Evolutionary conservation across 208 protist species (phyloP).

Genomic region (Trichomonas tenax): DNA sequence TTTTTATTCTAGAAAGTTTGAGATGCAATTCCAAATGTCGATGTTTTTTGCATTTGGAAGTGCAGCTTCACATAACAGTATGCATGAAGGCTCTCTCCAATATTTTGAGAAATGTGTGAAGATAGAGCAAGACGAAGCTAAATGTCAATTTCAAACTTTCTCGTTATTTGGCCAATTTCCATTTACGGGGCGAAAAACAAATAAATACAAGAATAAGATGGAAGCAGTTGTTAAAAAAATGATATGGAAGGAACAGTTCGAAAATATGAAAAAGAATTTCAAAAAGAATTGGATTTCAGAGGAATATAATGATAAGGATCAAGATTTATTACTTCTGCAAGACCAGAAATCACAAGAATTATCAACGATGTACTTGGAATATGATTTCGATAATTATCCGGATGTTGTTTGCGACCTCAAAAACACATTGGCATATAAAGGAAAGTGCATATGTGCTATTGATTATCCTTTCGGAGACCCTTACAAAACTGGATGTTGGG

Average conservation of each 20-base stretch:
- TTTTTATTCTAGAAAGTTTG: too few species aligned
- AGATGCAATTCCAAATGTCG: too few species aligned
- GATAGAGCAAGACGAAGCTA: not conserved
- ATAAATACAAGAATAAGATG: not conserved
- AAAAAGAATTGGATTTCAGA: not conserved
- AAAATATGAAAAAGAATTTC: not conserved
- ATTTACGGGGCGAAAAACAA: not conserved
- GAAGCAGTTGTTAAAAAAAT: not conserved
- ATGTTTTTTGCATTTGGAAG: too few species aligned
- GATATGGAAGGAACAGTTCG: not conserved
- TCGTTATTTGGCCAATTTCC: not conserved
- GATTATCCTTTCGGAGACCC: not conserved
- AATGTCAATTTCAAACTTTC: not conserved
- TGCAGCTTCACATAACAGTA: too few species aligned
- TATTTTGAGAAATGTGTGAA: not conserved
- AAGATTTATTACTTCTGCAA: not conserved
- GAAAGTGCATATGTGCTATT: not conserved
- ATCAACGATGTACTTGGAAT: not conserved
- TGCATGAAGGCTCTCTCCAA: not conserved
- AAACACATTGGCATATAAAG: not conserved
- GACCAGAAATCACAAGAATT: not conserved
- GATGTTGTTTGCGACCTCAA: not conserved
- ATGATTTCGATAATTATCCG: not conserved
- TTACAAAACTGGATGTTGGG: not conserved
- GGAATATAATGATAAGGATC: not conserved